phyloP scores from a whole-genome alignment of 495 filamentous ascomycete species.

The Hypoxylon intermedium region DNA sequence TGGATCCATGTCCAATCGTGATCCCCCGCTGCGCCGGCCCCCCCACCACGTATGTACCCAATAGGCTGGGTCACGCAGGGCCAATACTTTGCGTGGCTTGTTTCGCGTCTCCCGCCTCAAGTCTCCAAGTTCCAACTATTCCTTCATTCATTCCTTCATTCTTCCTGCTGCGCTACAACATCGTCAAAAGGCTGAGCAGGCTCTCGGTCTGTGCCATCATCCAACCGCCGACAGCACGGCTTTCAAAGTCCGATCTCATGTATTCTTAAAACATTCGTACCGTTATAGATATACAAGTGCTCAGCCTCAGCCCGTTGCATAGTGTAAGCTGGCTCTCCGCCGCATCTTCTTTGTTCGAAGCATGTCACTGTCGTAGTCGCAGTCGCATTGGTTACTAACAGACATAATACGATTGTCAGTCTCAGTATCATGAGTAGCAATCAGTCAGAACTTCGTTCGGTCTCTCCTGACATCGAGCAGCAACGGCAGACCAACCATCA shows the following conservation, averaged over 20 bases:
- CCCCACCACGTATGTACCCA: too few species aligned
- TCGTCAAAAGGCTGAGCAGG: slow-evolving; percentile 35
- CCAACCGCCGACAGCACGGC: not conserved
- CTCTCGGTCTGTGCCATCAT: slow-evolving; percentile 28
- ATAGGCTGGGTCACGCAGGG: slow-evolving; percentile 10
- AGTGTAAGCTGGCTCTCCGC: slow-evolving; percentile 17
- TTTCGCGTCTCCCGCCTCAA: slow-evolving; percentile 27
- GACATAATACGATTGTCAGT: slow-evolving; percentile 2
- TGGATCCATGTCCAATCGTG: slow-evolving; percentile 8
- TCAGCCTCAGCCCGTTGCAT: slow-evolving; percentile 1
- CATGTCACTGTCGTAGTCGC: too few species aligned
- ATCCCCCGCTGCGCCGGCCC: slow-evolving; percentile 5
- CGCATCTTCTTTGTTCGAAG: not conserved
- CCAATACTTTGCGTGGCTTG: not conserved
- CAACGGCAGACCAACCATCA: slow-evolving; percentile 31
- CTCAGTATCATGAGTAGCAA: slow-evolving; percentile 38
- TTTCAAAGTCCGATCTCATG: slow-evolving; percentile 15
- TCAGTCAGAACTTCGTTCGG: slow-evolving; percentile 26
- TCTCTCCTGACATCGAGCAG: slow-evolving; percentile 39
- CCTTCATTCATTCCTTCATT: not conserved
- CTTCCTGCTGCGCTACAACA: slow-evolving; percentile 11
- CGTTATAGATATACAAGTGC: slow-evolving; percentile 18
- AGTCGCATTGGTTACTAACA: slow-evolving; percentile 12
- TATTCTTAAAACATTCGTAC: slow-evolving; percentile 9
- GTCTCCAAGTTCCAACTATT: not conserved